Base-by-base conservation (phyloP, 305 asterid genomes). In the Fraxinus velutina region DNA sequence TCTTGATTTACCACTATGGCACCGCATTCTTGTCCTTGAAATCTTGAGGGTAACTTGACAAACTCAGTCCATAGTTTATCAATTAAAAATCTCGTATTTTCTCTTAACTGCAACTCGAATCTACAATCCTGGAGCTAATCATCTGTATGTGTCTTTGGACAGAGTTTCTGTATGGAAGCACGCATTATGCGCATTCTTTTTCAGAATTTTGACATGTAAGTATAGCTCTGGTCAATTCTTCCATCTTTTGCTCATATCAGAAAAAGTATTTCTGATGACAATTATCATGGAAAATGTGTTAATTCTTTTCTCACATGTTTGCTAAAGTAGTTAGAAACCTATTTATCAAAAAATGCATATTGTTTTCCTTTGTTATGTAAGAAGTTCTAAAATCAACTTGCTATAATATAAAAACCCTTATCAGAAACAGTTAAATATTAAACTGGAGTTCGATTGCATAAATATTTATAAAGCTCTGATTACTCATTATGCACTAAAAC, bases 131-230 rank as follows among this genome's bases (percentile, higher is more conserved):
- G 66, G 33, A 64, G 76, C 84, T 87, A 83, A 84, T 74, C 79
- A 34, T 77, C 82, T 81, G 80, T 66, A 33, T 39, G 80, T 76
- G 55, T 79, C 39, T 79, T 78, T 83, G 85, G 85, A 77, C 90
- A 96, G 99, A 96, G 99, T 75, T 96, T 96, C 89, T 96, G 98
- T 83, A 96, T 96, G 88, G 99, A 96, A 88, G 98, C 97, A 88
- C 97, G 96, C 79, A 94, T 97, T 79, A 86, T 96, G 85, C 95
- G 92, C 57, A 85, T 87, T 85, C 98, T 96, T 81, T 96, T 96
- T 83, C 97, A 90, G 89, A 96, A 89, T 88, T 96, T 96, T 90
- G 99, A 96, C 92, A 91, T 94, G 99, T 96, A 93, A 93, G 97
- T 27, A 78, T 86, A 37, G 68, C 50, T 76, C 84, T 83, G 76